Conservation (phyloP, 306 rosid species). For the Nissolia schottii region DNA sequence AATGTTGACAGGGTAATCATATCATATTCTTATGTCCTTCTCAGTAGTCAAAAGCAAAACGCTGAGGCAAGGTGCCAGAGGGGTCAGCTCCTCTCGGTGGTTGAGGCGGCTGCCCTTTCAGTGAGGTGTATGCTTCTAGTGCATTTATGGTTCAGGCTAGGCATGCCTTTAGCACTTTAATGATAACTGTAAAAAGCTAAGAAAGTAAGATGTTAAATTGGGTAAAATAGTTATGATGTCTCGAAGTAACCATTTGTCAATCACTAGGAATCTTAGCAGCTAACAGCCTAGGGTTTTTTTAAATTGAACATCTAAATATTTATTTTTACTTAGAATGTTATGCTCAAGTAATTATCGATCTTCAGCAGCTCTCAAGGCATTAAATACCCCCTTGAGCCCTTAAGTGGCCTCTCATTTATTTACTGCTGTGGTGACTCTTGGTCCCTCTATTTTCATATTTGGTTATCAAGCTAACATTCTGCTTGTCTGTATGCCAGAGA, state of each 20-base stretch:
- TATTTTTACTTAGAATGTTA: slow-evolving; percentile 4
- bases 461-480: slow-evolving; percentile 27
- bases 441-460: slow-evolving; percentile 20
- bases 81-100: neutral
- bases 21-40: slow-evolving; percentile 1
- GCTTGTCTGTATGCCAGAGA: slow-evolving; percentile 53
- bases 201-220: slow-evolving; percentile 17
- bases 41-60: neutral
- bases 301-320: slow-evolving; percentile 6
- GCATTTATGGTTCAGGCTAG: neutral
- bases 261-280: slow-evolving; percentile 7
- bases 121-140: slow-evolving; percentile 2
- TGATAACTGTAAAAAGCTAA: neutral
- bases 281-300: slow-evolving; percentile 20
- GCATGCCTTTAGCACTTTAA: neutral
- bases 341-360: neutral
- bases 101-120: slow-evolving; percentile 13
- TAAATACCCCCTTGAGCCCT: neutral
- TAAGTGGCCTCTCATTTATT: neutral
- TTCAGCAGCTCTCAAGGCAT: slow-evolving; percentile 4
- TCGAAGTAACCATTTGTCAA: neutral
- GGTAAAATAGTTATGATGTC: slow-evolving; percentile 15
- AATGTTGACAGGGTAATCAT: slow-evolving; percentile 77
- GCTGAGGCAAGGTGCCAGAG: slow-evolving; percentile 11
- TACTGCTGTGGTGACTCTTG: neutral